Evolutionary conservation across 192 early-diverging fungal species (phyloP), one percentile per base, ranked within the genome.

Genomic region (Backusella tarrabulga): DNA sequence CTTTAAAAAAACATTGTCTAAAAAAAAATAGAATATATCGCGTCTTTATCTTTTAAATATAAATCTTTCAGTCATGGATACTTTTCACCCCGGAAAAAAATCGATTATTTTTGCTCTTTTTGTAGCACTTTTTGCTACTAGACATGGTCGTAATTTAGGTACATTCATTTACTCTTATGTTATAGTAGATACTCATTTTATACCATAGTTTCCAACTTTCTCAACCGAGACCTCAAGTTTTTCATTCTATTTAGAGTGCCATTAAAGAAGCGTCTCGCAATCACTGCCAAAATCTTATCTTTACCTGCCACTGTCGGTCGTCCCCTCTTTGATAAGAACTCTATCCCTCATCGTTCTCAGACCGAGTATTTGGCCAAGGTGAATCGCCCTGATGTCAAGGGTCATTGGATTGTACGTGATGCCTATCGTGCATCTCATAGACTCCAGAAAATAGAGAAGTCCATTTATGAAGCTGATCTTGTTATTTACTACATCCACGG

Each of bases 401-500:
- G 74, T 4, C 11, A 42, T 34, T 75, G 74, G 74, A 68, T 75
- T 41, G 56, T 50, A 2, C 66, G 23, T 75, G 19, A 44, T 23
- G 40, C 66, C 7, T 23, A 50, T 34, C 35, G 42, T 19, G 35
- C 21, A 38, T n/a, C 67, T 8, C 68, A 67, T 15, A 67, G 36
- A 23, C n/a, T 63, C 3, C 17, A 21, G 7, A 36, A 21, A 35
- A 21, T 75, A 17, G 74, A 75, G 23, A 50, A 41, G 4, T 46
- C 36, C 7, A n/a, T 40, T 3, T 34, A 15, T 29, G 26, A 67
- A 17, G 74, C 74, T 34, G 74, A 75, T 34, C 17, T 75, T 41
- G 63, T 75, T 34, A 46, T 75, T n/a, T 75, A 67, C 7, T 75
- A 44, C 35, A 75, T 75, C 21, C 73, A 75, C 32, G 73, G 73